Conservation (phyloP, 2,329 filamentous ascomycete genomes). For the Colletotrichum sp. region DNA sequence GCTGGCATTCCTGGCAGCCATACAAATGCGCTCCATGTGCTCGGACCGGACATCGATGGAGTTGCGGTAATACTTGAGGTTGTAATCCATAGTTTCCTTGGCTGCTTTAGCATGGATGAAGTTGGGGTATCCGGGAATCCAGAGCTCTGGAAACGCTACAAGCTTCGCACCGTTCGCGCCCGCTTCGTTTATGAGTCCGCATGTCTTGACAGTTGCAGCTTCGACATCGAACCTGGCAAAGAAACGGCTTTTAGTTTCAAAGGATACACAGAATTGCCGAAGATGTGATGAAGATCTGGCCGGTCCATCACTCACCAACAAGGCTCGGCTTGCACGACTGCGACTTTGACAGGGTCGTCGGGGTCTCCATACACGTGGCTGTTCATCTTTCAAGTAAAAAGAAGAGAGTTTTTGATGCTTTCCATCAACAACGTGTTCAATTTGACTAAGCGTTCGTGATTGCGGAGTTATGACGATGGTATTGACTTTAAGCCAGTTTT, state of each 20-base stretch:
- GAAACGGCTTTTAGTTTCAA: background rate
- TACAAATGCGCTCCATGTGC: background rate
- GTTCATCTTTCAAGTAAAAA: background rate
- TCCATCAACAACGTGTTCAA: rapidly evolving
- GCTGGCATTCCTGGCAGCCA: background rate
- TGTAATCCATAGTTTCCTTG: background rate
- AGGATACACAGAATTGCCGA: background rate
- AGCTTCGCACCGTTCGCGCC: conserved; percentile 56
- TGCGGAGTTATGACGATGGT: background rate
- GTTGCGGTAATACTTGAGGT: background rate
- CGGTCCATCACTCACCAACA: background rate
- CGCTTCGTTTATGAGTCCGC: conserved; percentile 59
- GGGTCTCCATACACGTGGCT: background rate
- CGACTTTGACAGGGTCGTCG: background rate
- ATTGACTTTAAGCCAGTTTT: background rate
- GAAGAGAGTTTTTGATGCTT: background rate
- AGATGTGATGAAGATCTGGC: background rate
- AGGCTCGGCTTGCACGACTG: background rate
- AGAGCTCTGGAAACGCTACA: conserved; percentile 58
- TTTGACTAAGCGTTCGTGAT: background rate
- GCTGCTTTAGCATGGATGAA: conserved; percentile 22
- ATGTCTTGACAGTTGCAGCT: conserved; percentile 49
- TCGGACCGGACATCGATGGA: background rate
- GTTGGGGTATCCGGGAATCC: conserved; percentile 55
- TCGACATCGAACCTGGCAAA: background rate